Conservation (phyloP, 2,329 filamentous ascomycete genomes). For the Fusarium sp. region DNA sequence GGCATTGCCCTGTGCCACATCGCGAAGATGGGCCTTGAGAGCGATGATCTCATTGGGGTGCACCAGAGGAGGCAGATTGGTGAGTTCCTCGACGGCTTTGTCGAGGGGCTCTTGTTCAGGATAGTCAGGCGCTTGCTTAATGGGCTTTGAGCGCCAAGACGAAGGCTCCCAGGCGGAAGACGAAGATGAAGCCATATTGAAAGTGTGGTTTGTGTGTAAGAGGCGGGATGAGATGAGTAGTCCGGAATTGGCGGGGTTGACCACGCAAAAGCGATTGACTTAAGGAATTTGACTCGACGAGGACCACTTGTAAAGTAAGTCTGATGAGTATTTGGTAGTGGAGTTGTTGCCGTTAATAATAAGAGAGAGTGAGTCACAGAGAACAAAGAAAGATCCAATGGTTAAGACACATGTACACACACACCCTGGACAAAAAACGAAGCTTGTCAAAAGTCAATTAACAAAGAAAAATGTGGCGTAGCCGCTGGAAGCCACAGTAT, state of each 20-base stretch:
- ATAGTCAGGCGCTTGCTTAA: conserved; percentile 82
- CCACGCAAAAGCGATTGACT: background rate
- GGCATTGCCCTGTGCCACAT: conserved; percentile 90
- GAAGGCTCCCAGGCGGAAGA: conserved; percentile 65
- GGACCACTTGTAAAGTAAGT: background rate
- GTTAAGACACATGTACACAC: conserved; percentile 4
- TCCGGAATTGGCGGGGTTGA: conserved; percentile 7
- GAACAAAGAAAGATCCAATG: conserved; percentile 31
- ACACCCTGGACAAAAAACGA: conserved; percentile 36
- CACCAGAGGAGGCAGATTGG: conserved; percentile 80
- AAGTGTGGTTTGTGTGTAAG: conserved; percentile 9
- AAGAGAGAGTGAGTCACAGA: conserved; percentile 33
- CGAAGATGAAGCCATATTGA: conserved; percentile 51
- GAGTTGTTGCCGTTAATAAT: conserved; percentile 7
- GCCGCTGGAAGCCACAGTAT: conserved; percentile 27
- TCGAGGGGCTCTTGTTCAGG: conserved; percentile 71
- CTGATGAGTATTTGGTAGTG: conserved; percentile 1
- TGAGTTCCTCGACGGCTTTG: conserved; percentile 73
- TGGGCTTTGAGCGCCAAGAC: conserved; percentile 83
- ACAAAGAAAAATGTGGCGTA: conserved; percentile 35
- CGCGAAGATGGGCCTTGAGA: conserved; percentile 81
- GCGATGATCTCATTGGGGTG: conserved; percentile 84
- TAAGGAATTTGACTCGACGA: background rate
- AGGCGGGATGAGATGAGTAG: conserved; percentile 8
- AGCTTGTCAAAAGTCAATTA: conserved; percentile 21